Evolutionary conservation across 306 rosid genomes (phyloP).

Genomic region (Cicer bijugum): DNA sequence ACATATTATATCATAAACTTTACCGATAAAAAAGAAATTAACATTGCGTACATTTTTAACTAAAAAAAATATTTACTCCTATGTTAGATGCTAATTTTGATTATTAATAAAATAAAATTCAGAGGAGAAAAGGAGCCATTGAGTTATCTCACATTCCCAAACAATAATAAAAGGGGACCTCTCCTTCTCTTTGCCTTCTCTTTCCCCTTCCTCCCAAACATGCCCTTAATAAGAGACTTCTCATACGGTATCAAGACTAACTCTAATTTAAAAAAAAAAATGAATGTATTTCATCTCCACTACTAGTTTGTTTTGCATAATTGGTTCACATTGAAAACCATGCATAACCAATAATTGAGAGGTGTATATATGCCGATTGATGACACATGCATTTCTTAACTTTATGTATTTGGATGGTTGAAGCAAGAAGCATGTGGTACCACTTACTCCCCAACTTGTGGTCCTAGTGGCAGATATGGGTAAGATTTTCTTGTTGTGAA

Average conservation of each 20-base stretch:
- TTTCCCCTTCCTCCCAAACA: slow-evolving; percentile 51
- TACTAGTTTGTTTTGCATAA: slow-evolving; percentile 31
- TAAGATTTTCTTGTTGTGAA: slow-evolving; percentile 64
- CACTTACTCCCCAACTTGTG: slow-evolving; percentile 56
- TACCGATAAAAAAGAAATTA: too few species aligned
- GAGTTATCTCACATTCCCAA: slow-evolving; percentile 23
- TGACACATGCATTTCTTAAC: slow-evolving; percentile 51
- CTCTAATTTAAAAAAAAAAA: neutral
- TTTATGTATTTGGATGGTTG: slow-evolving; percentile 50
- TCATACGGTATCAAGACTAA: slow-evolving; percentile 27
- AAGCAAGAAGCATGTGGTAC: slow-evolving; percentile 56
- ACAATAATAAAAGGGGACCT: slow-evolving; percentile 42
- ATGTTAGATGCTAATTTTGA: too few species aligned
- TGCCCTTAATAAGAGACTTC: slow-evolving; percentile 38
- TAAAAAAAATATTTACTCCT: too few species aligned
- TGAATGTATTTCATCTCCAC: neutral
- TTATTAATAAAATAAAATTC: too few species aligned
- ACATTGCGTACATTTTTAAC: too few species aligned
- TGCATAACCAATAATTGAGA: slow-evolving; percentile 57
- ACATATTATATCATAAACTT: too few species aligned
- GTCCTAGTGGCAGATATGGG: slow-evolving; percentile 65
- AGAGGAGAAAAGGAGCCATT: neutral
- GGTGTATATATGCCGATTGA: slow-evolving; percentile 35
- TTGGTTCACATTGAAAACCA: slow-evolving; percentile 50
- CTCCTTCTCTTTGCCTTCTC: slow-evolving; percentile 21